A percentile compares a stretch with the other conserved stretches of the same genome.
These are phyloP conservation scores for Suhomyces vadensis DNA, from an alignment of 805 yeast genomes.

Conservation along the genomic window DNA sequence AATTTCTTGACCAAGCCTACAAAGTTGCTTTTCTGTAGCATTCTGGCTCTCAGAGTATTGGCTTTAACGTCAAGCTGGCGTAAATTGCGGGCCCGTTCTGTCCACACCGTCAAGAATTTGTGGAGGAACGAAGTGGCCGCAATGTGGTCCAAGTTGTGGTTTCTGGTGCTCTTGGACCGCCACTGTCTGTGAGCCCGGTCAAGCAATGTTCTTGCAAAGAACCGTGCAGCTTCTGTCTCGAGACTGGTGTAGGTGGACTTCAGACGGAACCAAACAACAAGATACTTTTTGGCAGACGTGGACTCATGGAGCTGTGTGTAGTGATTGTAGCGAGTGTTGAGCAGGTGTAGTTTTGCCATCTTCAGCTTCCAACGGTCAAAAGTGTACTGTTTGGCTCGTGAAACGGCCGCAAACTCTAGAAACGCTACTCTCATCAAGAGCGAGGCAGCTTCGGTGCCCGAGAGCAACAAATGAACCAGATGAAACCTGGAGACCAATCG, in stretches of 20 bases:
- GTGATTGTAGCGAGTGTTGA: background rate
- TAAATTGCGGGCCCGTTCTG: background rate
- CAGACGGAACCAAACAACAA: background rate
- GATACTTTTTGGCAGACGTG: background rate
- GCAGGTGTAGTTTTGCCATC: background rate
- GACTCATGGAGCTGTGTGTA: background rate
- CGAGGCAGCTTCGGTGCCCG: constrained; percentile 7
- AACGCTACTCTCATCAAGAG: constrained; percentile 34
- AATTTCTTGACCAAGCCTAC: background rate
- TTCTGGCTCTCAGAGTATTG: background rate
- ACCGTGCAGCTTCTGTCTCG: background rate
- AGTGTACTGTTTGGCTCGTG: constrained; percentile 1
- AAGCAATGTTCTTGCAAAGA: background rate
- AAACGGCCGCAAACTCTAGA: constrained; percentile 14
- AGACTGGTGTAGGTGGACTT: background rate
- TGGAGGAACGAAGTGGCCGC: background rate
- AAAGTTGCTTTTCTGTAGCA: background rate
- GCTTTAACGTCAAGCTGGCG: background rate
- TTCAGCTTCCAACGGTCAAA: constrained; percentile 26
- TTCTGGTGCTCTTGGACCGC: background rate
- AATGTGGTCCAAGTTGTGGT: background rate
- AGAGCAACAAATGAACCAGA: constrained; percentile 24
- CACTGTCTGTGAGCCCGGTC: background rate
- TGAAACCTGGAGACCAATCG: constrained; percentile 24
- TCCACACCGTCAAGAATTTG: background rate